phyloP scores from a whole-genome alignment of 2,329 filamentous ascomycete species.

The Aspergillus arachidicola region DNA sequence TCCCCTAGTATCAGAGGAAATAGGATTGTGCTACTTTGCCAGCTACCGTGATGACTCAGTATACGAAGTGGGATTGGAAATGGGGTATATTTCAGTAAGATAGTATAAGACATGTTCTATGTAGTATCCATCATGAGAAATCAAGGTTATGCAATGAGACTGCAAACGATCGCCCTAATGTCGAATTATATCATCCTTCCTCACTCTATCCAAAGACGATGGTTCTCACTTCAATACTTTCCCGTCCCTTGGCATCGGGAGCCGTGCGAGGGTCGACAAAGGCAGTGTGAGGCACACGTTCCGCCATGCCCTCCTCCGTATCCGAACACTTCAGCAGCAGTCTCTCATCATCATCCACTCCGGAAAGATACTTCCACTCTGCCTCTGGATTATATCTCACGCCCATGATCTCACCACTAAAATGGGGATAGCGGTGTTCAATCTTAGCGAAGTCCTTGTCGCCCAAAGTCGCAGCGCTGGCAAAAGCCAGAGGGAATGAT shows the following conservation, averaged over 20 bases:
- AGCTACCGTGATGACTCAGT: too few species aligned
- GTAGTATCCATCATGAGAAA: background rate
- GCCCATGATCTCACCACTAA: constrained; percentile 72
- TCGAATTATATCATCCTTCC: background rate
- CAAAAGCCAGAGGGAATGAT: constrained; percentile 60
- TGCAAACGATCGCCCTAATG: background rate
- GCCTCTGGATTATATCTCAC: constrained; percentile 65
- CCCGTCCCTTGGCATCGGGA: constrained; percentile 68
- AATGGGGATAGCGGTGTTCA: constrained; percentile 72
- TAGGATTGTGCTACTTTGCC: too few species aligned
- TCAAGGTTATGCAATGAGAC: background rate
- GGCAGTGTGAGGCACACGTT: constrained; percentile 69
- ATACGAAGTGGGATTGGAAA: too few species aligned
- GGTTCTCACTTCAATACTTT: constrained; percentile 88
- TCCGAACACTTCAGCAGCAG: constrained; percentile 79
- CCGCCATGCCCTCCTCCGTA: constrained; percentile 54
- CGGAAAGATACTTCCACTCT: constrained; percentile 78
- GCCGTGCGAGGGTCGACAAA: constrained; percentile 76
- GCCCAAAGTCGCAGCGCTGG: constrained; percentile 56
- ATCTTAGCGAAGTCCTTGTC: constrained; percentile 69
- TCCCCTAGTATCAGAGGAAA: too few species aligned
- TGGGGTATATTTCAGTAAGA: too few species aligned
- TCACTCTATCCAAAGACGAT: constrained; percentile 69
- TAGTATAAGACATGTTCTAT: too few species aligned
- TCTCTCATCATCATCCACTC: constrained; percentile 72